phyloP scores from a whole-genome alignment of 2,329 filamentous ascomycete genomes.

The Madurella fahalii region DNA sequence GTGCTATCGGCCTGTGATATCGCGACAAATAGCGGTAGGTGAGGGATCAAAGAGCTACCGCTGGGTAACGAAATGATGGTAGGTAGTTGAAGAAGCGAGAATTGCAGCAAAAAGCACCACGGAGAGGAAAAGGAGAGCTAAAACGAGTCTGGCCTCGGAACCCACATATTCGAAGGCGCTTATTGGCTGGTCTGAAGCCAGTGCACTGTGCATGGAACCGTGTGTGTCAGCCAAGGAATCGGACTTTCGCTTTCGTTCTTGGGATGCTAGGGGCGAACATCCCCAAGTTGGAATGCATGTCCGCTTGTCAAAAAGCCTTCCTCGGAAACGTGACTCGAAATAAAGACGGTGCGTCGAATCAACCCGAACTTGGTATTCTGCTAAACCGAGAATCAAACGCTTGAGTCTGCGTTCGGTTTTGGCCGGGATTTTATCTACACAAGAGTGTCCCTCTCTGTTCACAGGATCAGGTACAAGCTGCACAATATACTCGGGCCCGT shows the following conservation, averaged over 20 bases:
- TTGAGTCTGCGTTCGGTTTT: background rate
- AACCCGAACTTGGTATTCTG: too few species aligned
- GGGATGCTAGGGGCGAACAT: background rate
- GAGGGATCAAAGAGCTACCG: conserved; percentile 10
- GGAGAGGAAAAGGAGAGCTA: conserved; percentile 15
- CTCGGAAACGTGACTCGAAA: too few species aligned
- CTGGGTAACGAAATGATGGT: conserved; percentile 9
- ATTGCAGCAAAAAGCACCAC: conserved; percentile 11
- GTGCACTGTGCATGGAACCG: background rate
- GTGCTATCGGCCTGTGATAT: background rate
- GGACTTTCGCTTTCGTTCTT: background rate
- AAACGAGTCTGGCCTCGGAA: conserved; percentile 8
- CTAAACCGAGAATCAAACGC: too few species aligned
- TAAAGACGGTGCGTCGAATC: too few species aligned
- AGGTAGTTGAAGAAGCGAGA: conserved; percentile 13
- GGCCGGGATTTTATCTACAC: too few species aligned
- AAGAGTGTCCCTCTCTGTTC: too few species aligned
- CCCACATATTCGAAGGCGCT: conserved; percentile 5
- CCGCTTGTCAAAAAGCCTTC: too few species aligned
- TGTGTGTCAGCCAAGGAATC: conserved; percentile 14
- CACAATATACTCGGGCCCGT: conserved; percentile 67
- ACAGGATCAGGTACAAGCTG: conserved; percentile 57
- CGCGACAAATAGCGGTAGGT: conserved; percentile 6
- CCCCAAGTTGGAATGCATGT: too few species aligned
- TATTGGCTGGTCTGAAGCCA: background rate